Conservation (phyloP, 73 alveolate genomes). For the Paramecium biaurelia region DNA sequence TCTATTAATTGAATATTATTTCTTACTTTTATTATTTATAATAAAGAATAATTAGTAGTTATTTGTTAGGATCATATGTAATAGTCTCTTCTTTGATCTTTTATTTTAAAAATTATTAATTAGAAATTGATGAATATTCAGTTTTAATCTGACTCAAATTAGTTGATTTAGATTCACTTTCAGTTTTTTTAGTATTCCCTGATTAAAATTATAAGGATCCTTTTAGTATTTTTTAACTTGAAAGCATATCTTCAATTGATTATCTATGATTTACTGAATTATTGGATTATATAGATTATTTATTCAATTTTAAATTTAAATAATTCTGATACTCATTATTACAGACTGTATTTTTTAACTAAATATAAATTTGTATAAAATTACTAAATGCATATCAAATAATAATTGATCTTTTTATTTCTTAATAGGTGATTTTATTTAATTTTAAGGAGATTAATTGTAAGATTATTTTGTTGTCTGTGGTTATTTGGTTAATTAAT, state of each 20-base stretch:
- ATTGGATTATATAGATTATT: constrained; percentile 2
- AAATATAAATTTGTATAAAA: neutral
- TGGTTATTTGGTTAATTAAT: neutral
- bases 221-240: neutral
- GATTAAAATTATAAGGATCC: neutral
- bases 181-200: neutral
- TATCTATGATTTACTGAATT: neutral
- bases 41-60: neutral
- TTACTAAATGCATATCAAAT: neutral
- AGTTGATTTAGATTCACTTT: neutral
- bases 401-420: neutral
- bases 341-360: neutral
- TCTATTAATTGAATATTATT: neutral
- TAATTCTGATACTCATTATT: neutral
- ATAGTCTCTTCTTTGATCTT: neutral
- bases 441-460: neutral
- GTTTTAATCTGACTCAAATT: neutral
- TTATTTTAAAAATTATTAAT: neutral
- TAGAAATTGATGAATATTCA: neutral
- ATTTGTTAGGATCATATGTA: neutral
- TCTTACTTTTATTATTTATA: constrained; percentile 36
- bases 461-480: neutral
- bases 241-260: constrained; percentile 21
- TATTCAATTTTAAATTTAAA: neutral
- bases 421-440: neutral